Evolutionary conservation across 257 asterid genomes (phyloP).

Genomic region (Voacanga thouarsii): DNA sequence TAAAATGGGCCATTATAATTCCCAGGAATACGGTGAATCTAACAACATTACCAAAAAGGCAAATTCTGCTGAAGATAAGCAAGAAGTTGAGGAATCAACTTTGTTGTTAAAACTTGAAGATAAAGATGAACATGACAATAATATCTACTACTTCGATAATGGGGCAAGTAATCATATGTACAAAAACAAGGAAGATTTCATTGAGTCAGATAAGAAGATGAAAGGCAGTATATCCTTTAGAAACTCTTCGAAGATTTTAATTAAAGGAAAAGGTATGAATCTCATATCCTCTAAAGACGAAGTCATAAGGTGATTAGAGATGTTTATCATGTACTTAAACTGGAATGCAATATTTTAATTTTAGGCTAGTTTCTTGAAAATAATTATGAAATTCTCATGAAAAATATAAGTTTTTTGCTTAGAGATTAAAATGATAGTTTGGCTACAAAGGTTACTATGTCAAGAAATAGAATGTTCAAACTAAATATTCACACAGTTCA

Average conservation of each 20-base stretch:
- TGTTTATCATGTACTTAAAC: too few species aligned
- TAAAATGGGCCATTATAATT: background rate
- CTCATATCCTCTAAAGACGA: background rate
- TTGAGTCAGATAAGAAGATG: background rate
- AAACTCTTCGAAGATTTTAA: background rate
- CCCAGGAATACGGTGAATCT: background rate
- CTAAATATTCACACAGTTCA: background rate
- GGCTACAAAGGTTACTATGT: background rate
- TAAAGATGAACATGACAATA: background rate
- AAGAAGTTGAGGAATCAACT: background rate
- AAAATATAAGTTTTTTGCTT: too few species aligned
- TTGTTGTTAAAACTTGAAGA: background rate
- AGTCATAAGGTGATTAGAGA: background rate
- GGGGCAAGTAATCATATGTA: conserved; percentile 1
- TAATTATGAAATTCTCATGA: too few species aligned
- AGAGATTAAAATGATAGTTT: too few species aligned
- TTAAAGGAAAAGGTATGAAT: background rate
- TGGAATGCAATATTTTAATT: too few species aligned
- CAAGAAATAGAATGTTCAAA: background rate
- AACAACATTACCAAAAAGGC: background rate
- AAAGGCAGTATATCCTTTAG: background rate
- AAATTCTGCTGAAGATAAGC: background rate
- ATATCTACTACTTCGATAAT: background rate
- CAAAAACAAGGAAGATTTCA: background rate
- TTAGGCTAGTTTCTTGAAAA: too few species aligned